Evolutionary conservation across 805 yeast species (phyloP), one percentile per base, ranked within the genome.

Genomic region (Candida xyloterini): DNA sequence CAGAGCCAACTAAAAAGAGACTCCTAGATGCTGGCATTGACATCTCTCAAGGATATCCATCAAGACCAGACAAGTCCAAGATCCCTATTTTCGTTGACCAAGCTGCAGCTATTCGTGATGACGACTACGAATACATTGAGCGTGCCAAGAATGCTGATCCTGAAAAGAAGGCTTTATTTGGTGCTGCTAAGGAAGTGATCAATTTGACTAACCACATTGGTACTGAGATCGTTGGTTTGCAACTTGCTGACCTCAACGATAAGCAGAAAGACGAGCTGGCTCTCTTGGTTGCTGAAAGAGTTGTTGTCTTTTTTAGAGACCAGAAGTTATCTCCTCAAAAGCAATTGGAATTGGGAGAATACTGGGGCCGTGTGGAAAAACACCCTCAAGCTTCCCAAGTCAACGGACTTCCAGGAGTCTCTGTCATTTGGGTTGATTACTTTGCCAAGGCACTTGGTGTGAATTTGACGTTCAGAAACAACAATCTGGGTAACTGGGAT

Each of bases 271-370:
- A 73, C 51, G 76, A 73, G 53, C 60, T 73, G 42, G 77, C 76
- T 6, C 55, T 71, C 10, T 52, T 73, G 32, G 57, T 71, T 26
- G 71, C 76, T 16, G 74, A 70, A 53, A 63, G 78, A 49, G 68
- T 66, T n/a, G 77, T 72, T 29, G 78, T 73, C 13, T 71, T 73
- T 50, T 72, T 73, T 64, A 55, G 73, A 40, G 68, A 70, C 46
- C 78, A 72, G 53, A 71, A 70, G 36, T 55, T 71, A 29, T 46
- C 66, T 32, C 70, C 72, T 20, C 66, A 66, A 50, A 64, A 63
- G 45, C 77, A 71, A 50, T 50, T 65, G 35, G 72, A 60, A 40
- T 50, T 72, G 25, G 78, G 76, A 28, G 47, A 67, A 20, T 71
- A 71, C 57, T 73, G 55, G 56, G 78, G 77, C 27, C 63, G 63